A percentile compares a stretch with the other conserved stretches of the same genome.
phyloP scores from a whole-genome alignment of 179 eudicot genomes.

The Silene noctiflora region DNA sequence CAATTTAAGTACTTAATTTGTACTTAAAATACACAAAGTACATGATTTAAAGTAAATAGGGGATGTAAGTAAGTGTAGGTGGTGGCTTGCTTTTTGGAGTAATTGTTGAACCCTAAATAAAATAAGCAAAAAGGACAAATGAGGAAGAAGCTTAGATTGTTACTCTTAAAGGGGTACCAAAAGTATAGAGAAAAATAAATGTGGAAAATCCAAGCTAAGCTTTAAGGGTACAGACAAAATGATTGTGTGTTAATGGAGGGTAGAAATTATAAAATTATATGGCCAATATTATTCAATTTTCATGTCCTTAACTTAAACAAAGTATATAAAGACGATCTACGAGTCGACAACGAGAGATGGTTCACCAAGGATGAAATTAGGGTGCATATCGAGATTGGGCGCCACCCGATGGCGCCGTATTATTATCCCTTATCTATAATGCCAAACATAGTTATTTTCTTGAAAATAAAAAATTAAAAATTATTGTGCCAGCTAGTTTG shows the following conservation, averaged over 20 bases:
- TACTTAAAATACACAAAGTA: not conserved
- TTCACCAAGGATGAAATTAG: no score
- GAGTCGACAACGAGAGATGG: no score
- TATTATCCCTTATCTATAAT: no score
- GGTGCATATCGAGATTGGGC: no score
- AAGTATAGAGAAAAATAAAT: constrained; percentile 12
- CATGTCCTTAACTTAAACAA: not conserved
- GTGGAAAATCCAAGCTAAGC: constrained; percentile 22
- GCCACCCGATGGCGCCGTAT: no score
- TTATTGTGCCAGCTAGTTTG: no score
- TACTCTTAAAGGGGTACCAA: constrained; percentile 23
- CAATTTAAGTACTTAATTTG: not conserved
- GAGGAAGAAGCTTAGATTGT: constrained; percentile 13
- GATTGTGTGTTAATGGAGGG: constrained; percentile 23
- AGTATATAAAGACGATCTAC: no score
- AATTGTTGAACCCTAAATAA: constrained; percentile 28
- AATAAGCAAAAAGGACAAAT: constrained; percentile 4
- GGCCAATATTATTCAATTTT: constrained; percentile 10
- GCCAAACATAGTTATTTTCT: no score
- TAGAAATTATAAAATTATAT: constrained; percentile 13
- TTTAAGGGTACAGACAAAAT: constrained; percentile 28
- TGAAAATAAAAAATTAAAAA: no score
- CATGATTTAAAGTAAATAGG: constrained; percentile 10
- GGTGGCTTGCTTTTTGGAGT: constrained; percentile 13
- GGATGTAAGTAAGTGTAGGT: constrained; percentile 13